Conservation (phyloP, 768 basidiomycete species). For the Rhodotorula diobovata region DNA sequence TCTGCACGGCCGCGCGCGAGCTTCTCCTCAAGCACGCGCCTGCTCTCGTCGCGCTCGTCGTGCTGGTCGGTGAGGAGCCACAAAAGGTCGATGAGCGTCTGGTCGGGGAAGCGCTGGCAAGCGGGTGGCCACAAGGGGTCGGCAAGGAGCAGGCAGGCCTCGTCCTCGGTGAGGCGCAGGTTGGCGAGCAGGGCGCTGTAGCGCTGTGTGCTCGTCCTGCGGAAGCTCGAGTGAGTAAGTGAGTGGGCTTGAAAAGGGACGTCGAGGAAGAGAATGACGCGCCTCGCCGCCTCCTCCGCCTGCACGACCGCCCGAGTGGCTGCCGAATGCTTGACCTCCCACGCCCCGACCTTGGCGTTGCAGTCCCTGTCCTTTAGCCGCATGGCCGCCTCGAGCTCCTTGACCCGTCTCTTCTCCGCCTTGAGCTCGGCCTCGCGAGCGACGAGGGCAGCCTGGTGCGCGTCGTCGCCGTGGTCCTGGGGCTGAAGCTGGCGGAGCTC, state of each 20-base stretch:
- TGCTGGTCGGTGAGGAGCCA: constrained; percentile 23
- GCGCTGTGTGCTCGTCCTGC: not conserved
- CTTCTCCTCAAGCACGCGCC: not conserved
- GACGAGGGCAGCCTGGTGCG: no score
- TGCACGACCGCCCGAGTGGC: no score
- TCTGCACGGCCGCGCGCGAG: not conserved
- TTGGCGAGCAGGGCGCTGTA: constrained; percentile 10
- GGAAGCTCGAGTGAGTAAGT: no score
- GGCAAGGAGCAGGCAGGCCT: constrained; percentile 1
- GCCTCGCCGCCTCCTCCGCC: no score
- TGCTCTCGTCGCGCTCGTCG: not conserved
- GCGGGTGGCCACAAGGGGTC: not conserved
- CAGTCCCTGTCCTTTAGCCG: no score
- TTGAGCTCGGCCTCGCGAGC: no score
- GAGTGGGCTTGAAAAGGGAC: no score
- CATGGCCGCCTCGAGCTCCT: no score
- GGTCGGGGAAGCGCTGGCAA: not conserved
- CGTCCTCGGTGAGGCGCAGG: constrained; percentile 12
- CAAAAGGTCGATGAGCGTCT: constrained; percentile 6
- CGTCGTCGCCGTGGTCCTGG: not conserved
- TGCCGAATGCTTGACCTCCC: no score
- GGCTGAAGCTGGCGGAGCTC: not conserved
- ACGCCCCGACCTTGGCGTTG: no score
- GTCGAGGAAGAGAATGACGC: no score
- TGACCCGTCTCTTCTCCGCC: no score